phyloP scores from a whole-genome alignment of 371 early-diverging fungal genomes.

The Homolaphlyctis polyrhiza region DNA sequence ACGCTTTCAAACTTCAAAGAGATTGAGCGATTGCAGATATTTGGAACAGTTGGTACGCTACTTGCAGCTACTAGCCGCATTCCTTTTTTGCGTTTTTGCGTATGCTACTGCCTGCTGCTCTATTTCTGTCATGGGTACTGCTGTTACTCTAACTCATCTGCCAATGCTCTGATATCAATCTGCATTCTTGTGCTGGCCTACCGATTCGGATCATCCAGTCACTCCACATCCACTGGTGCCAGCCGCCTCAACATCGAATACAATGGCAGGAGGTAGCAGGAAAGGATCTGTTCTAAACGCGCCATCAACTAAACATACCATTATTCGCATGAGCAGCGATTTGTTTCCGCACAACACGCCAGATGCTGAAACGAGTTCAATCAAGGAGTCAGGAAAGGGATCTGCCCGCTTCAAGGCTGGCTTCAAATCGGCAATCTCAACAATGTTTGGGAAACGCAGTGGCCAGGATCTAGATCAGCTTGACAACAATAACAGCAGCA shows the following conservation, averaged over 20 bases:
- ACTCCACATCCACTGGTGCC: not conserved
- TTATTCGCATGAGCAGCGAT: slow-evolving; percentile 6
- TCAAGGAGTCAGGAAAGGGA: not conserved
- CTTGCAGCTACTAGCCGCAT: no score
- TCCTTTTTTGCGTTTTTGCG: no score
- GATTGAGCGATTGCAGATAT: slow-evolving; percentile 18
- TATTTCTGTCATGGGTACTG: no score
- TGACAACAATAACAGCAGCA: not conserved
- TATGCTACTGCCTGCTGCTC: no score
- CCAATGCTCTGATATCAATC: no score
- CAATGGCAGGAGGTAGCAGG: not conserved
- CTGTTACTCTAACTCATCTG: no score
- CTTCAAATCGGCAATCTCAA: not conserved
- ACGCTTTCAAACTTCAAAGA: slow-evolving; percentile 14
- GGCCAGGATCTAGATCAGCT: not conserved
- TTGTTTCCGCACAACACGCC: not conserved
- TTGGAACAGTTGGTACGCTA: slow-evolving; percentile 12
- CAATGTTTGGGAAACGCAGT: slow-evolving; percentile 1
- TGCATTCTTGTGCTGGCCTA: no score
- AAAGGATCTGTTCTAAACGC: not conserved
- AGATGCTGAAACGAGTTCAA: not conserved
- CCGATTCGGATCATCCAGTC: not conserved
- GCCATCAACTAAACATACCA: not conserved
- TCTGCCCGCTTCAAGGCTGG: slow-evolving; percentile 3
- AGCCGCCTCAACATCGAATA: not conserved